These are phyloP conservation scores for Talaromyces sp. DNA, from an alignment of 2,329 filamentous ascomycete genomes.

Conservation along the genomic window DNA sequence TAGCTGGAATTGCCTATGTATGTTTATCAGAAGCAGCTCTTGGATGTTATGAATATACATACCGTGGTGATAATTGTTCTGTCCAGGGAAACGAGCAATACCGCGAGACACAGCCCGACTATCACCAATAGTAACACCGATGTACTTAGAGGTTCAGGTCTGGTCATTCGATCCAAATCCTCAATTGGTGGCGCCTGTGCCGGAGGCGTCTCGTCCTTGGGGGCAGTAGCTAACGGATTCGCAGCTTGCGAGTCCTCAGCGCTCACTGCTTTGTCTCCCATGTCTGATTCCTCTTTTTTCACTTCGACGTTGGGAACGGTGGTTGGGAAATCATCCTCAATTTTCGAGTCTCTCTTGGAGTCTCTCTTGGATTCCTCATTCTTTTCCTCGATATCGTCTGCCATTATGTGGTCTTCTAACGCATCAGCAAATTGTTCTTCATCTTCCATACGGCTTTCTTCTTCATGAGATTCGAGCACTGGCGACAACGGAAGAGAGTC, in stretches of 20 bases:
- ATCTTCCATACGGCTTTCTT: conserved; percentile 11
- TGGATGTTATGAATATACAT: background rate
- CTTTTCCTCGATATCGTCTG: conserved; percentile 2
- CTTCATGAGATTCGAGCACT: conserved; percentile 11
- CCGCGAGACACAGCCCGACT: conserved; percentile 23
- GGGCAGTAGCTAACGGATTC: background rate
- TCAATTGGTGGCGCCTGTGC: background rate
- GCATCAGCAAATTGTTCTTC: conserved; percentile 12
- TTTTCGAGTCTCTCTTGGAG: conserved; percentile 14
- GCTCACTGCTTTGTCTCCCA: conserved; percentile 1
- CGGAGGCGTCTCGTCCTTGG: background rate
- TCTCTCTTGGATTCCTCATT: conserved; percentile 10
- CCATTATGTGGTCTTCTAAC: conserved; percentile 5
- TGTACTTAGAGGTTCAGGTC: conserved; percentile 18
- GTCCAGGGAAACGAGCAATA: conserved; percentile 26
- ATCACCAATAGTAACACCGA: conserved; percentile 20
- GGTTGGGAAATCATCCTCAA: conserved; percentile 13
- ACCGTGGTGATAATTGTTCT: conserved; percentile 21
- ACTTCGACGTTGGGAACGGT: background rate
- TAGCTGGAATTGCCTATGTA: conserved; percentile 41
- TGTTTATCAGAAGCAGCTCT: background rate
- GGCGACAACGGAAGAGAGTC: conserved; percentile 8
- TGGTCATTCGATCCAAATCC: background rate
- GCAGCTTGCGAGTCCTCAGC: background rate
- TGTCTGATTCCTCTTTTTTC: conserved; percentile 6